Evolutionary conservation across 2,329 filamentous ascomycete genomes (phyloP), one percentile per base, ranked within the genome.

Genomic region (Colletotrichum noveboracense): DNA sequence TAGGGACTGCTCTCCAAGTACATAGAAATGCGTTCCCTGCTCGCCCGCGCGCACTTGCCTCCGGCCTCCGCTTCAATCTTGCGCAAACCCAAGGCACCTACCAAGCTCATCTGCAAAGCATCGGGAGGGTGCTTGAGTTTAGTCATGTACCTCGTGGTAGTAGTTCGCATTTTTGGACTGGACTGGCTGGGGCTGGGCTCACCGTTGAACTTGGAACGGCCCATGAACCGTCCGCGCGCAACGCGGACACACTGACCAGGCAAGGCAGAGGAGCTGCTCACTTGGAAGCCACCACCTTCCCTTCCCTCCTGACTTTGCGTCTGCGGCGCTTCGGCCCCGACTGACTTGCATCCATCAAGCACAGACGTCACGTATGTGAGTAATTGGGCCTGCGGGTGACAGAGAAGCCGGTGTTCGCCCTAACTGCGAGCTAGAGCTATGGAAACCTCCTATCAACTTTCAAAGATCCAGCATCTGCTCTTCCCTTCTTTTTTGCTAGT

Each of bases 341-440:
- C 66, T 32, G 71, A 38, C 60, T 36, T 77, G 75, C 71, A 67
- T 67, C 68, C 56, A 38, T 70, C 58, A 68, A 70, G 76, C 70
- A 75, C 71, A 70, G 71, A 75, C 67, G 24, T 24, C 24, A 24
- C 24, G 65, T 26, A 52, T 60, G 67, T 65, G 67, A 71, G 66
- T 75, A 69, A 75, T 64, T 75, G 55, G 52, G 66, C 38, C 38
- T 48, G 38, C 18, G 38, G 38, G 38, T 69, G 58, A 58, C 74
- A 70, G 61, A 48, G 58, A 68, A 16, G 55, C n/a, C 14, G 56
- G 26, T 36, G 52, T 30, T 26, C 28, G 43, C 52, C 21, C 55
- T 56, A 36, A 38, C 55, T 66, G 56, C 52, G 36, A 30, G 52
- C 52, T 66, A 30, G 52, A 66, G 62, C 30, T 66, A 74, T 65